Evolutionary conservation across 768 basidiomycete species (phyloP).

Genomic region (Cyathus striatus): DNA sequence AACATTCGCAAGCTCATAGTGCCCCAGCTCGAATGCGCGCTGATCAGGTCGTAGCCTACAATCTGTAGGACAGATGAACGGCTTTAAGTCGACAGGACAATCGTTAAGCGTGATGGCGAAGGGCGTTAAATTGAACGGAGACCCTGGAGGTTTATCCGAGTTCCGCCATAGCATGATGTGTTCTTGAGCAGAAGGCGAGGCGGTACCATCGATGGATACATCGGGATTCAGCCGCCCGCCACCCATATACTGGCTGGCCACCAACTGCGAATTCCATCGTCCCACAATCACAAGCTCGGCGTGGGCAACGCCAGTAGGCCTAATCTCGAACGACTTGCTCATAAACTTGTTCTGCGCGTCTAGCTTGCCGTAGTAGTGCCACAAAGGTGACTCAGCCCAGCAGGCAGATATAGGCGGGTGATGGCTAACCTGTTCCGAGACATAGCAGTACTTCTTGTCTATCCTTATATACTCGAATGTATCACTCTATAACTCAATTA

Average conservation of each 20-base stretch:
- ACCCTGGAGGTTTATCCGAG: constrained; percentile 67
- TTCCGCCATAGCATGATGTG: constrained; percentile 92
- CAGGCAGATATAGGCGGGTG: constrained; percentile 97
- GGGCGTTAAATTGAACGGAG: constrained; percentile 94
- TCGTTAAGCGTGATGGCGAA: constrained; percentile 92
- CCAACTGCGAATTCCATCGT: constrained; percentile 92
- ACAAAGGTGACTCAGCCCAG: constrained; percentile 85
- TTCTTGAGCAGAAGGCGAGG: constrained; percentile 48
- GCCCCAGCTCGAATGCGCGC: constrained; percentile 87
- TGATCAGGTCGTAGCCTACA: constrained; percentile 92
- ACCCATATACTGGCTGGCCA: constrained; percentile 70
- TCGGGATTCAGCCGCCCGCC: constrained; percentile 72
- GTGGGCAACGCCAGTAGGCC: constrained; percentile 93
- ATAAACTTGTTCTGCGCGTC: constrained; percentile 97
- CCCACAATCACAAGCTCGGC: constrained; percentile 86
- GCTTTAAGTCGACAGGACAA: constrained; percentile 65
- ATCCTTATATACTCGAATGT: constrained; percentile 91
- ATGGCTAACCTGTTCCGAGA: constrained; percentile 96
- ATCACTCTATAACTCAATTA: constrained; percentile 77
- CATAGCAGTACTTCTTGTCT: constrained; percentile 86
- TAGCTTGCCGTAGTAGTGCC: constrained; percentile 93
- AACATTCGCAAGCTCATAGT: constrained; percentile 78
- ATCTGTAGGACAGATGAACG: constrained; percentile 83
- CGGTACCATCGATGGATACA: constrained; percentile 48
- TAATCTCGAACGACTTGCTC: constrained; percentile 94